Conservation (phyloP, 108 stramenopile genomes). For the Nitzschia putrida region DNA sequence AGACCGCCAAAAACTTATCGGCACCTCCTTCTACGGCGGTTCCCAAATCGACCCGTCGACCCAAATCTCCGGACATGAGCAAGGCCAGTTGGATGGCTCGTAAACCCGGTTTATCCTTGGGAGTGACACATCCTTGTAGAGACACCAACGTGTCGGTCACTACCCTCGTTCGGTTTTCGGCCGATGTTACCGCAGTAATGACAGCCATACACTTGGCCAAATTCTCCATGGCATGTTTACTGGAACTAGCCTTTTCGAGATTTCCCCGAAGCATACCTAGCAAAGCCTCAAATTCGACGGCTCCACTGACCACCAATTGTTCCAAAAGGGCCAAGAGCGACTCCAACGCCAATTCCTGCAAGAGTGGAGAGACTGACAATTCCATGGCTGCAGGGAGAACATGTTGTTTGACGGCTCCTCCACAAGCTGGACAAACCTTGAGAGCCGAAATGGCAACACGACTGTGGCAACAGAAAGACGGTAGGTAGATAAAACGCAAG, state of each 20-base stretch:
- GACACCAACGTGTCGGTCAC: slow-evolving; percentile 48
- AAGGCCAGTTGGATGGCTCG: slow-evolving; percentile 74
- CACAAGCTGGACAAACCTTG: slow-evolving; percentile 64
- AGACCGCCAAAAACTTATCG: slow-evolving; percentile 58
- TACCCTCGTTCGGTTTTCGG: slow-evolving; percentile 46
- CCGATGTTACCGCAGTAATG: slow-evolving; percentile 55
- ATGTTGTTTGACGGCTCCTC: slow-evolving; percentile 50
- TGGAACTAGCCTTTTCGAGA: slow-evolving; percentile 34
- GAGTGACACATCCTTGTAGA: slow-evolving; percentile 46
- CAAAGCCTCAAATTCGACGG: slow-evolving; percentile 75
- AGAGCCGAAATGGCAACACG: slow-evolving; percentile 61
- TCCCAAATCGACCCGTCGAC: slow-evolving; percentile 76
- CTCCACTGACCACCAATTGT: slow-evolving; percentile 59
- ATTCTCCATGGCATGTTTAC: slow-evolving; percentile 82
- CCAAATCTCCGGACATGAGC: slow-evolving; percentile 89
- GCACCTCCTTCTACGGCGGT: slow-evolving; percentile 47
- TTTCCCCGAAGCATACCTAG: slow-evolving; percentile 54
- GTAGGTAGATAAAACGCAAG: background rate
- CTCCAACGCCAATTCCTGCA: slow-evolving; percentile 86
- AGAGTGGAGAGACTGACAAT: slow-evolving; percentile 84
- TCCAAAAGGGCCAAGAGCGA: slow-evolving; percentile 75
- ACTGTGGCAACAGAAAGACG: slow-evolving; percentile 5
- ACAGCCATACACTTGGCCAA: slow-evolving; percentile 79
- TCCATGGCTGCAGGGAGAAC: slow-evolving; percentile 75
- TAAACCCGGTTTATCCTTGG: slow-evolving; percentile 29